Evolutionary conservation across 2,329 filamentous ascomycete species (phyloP), one percentile per base, ranked within the genome.

Genomic region (Dothideomycetes sp.): DNA sequence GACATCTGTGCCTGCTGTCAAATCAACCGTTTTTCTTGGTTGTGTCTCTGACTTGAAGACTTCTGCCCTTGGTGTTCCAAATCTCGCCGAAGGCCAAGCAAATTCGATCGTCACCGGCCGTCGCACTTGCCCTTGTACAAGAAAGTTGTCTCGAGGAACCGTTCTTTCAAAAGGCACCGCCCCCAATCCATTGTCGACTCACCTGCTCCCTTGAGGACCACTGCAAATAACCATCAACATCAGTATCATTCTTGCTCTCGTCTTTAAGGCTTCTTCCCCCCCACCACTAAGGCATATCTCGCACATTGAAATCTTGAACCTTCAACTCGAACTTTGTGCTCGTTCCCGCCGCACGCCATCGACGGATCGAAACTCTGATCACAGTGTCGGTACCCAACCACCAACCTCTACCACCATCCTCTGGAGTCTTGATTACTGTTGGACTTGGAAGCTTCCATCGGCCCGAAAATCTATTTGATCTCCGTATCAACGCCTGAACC

Each of bases 291-390:
- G n/a, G n/a, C n/a, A n/a, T n/a, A n/a, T n/a, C n/a, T n/a, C n/a
- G n/a, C n/a, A n/a, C n/a, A n/a, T n/a, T n/a, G n/a, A n/a, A 32
- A 42, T 35, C 40, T 36, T 42, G 36, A 40, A 28, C 37, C 37
- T 29, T 40, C 37, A 40, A 33, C 24, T 42, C 15, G 15, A 42
- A 22, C 20, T 34, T 42, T 31, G 19, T 7, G 25, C 32, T 25
- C 40, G 36, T 23, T 42, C 40, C 40, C 40, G 40, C 40, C 40
- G 40, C 40, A 36, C 40, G 40, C 40, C 31, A 35, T 42, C 20
- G 19, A 23, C 40, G 20, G 40, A 33, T 19, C 29, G 16, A 42
- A 42, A 42, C 32, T 42, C 27, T 36, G 40, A 42, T 42, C 27
- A 12, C 24, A 19, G 8, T 3, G 7, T 29, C 27, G 40, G 40